phyloP scores from a whole-genome alignment of 2,329 filamentous ascomycete genomes.

The Fusarium sulawesiense region DNA sequence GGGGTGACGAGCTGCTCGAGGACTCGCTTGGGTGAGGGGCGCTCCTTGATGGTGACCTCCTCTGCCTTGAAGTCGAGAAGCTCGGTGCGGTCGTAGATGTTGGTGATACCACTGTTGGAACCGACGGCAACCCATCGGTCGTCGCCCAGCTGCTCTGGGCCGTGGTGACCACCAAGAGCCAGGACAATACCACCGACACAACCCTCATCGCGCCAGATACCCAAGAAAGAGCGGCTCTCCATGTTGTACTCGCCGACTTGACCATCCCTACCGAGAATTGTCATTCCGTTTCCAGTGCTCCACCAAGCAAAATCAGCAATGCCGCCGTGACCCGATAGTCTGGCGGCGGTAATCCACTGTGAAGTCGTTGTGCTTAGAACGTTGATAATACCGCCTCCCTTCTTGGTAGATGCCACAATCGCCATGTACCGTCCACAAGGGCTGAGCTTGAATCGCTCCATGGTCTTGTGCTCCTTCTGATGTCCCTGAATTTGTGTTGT shows the following conservation, averaged over 20 bases:
- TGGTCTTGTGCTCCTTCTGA: slow-evolving; percentile 83
- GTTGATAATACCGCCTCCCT: slow-evolving; percentile 90
- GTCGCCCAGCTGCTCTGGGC: slow-evolving; percentile 72
- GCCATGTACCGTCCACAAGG: slow-evolving; percentile 90
- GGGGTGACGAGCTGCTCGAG: slow-evolving; percentile 91
- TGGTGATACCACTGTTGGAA: slow-evolving; percentile 87
- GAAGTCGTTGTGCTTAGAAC: slow-evolving; percentile 81
- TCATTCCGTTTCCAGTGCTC: slow-evolving; percentile 83
- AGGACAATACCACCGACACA: slow-evolving; percentile 87
- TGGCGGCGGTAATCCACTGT: slow-evolving; percentile 87
- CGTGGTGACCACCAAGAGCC: slow-evolving; percentile 77
- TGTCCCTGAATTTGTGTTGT: slow-evolving; percentile 80
- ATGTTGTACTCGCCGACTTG: slow-evolving; percentile 92
- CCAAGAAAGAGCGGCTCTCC: slow-evolving; percentile 74
- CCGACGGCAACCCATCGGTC: slow-evolving; percentile 93
- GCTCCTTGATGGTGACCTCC: slow-evolving; percentile 67
- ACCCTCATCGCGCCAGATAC: slow-evolving; percentile 90
- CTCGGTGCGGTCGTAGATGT: slow-evolving; percentile 86
- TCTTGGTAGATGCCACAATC: slow-evolving; percentile 80
- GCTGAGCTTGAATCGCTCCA: slow-evolving; percentile 90
- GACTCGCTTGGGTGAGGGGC: slow-evolving; percentile 76
- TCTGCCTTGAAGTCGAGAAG: slow-evolving; percentile 62
- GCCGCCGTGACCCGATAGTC: slow-evolving; percentile 83
- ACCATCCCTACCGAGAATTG: slow-evolving; percentile 85
- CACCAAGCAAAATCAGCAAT: slow-evolving; percentile 96